Evolutionary conservation across 805 yeast species (phyloP).

Genomic region (Cyberlindnera maritima): DNA sequence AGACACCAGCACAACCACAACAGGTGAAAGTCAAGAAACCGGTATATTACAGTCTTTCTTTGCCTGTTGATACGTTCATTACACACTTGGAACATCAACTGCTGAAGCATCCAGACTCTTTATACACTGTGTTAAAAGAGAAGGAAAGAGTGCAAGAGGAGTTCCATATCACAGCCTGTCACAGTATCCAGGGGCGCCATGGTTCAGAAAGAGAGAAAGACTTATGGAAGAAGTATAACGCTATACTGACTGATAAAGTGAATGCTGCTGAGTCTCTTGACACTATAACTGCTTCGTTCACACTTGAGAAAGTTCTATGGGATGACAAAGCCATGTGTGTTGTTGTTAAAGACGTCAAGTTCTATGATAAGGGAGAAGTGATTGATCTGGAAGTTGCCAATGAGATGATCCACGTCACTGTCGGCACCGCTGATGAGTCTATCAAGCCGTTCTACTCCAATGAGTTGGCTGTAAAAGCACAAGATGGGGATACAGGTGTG

Average conservation of each 20-base stretch:
- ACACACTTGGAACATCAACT: not conserved
- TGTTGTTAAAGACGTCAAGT: constrained; percentile 35
- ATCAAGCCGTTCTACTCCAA: constrained; percentile 56
- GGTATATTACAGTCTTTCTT: constrained; percentile 43
- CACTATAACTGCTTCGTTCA: constrained; percentile 34
- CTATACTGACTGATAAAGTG: constrained; percentile 7
- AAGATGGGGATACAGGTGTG: constrained; percentile 3
- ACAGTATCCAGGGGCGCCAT: constrained; percentile 34
- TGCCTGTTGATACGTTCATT: constrained; percentile 26
- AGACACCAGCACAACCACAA: not conserved
- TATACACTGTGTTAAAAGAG: constrained; percentile 25
- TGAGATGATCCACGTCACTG: constrained; percentile 63
- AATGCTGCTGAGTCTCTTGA: constrained; percentile 6
- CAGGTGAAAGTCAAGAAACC: constrained; percentile 29
- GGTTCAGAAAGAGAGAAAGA: constrained; percentile 27
- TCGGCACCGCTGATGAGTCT: constrained; percentile 51
- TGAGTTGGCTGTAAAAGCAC: constrained; percentile 28
- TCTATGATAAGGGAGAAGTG: constrained; percentile 12
- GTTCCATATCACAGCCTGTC: constrained; percentile 71
- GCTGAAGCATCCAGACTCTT: not conserved
- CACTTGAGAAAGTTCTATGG: constrained; percentile 45
- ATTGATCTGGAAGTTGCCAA: constrained; percentile 37
- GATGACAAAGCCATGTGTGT: constrained; percentile 53
- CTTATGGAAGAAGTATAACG: constrained; percentile 29
- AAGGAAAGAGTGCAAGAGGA: constrained; percentile 43